Base-by-base conservation (phyloP, 2,329 filamentous ascomycete species). In the Nothomitra cinnamomea region DNA sequence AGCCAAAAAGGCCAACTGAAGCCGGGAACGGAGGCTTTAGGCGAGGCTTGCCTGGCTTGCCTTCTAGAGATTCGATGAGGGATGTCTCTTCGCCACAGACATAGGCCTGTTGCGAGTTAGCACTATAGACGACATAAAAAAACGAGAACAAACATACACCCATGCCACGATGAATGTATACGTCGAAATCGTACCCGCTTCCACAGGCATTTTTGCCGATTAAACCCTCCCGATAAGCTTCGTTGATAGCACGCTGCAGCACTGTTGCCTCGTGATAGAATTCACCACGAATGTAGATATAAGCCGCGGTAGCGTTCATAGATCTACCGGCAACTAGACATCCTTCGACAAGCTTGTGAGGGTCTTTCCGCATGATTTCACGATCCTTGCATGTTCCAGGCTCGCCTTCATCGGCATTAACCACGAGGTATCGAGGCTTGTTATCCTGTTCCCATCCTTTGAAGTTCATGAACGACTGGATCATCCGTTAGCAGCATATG, bases 341-440 rank as follows among this genome's bases (percentile, higher is more conserved):
- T 67, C 92, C 92, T 73, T 98, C 92, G 65, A 98, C 76, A 60
- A 98, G 85, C 78, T 98, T 98, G 77, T 98, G 92, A 58, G 92
- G 92, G 69, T 98, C 92, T 74, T 98, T 98, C 72, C 92, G 88
- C 92, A 98, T 98, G 62, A 98, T 98, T 71, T 98, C 92, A 66
- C 92, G 84, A 70, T 98, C 92, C 75, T 98, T 98, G 82, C 92
- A 98, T 53, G 92, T 98, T 69, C 92, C 92, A 28, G 92, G 92
- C 72, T 98, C 92, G 65, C 92, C 92, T 74, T 98, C 92, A 69
- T 98, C 92, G 61, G 92, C 92, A 66, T 98, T 98, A 73, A 98
- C 87, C 57, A 98, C 90, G 54, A 98, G 76, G 67, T 98, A 98
- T 64, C 92, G 83, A 60, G 92, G 92, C 72, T 94, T 94, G 63